phyloP scores from a whole-genome alignment of 2,329 filamentous ascomycete species.

The Pyricularia grisea region DNA sequence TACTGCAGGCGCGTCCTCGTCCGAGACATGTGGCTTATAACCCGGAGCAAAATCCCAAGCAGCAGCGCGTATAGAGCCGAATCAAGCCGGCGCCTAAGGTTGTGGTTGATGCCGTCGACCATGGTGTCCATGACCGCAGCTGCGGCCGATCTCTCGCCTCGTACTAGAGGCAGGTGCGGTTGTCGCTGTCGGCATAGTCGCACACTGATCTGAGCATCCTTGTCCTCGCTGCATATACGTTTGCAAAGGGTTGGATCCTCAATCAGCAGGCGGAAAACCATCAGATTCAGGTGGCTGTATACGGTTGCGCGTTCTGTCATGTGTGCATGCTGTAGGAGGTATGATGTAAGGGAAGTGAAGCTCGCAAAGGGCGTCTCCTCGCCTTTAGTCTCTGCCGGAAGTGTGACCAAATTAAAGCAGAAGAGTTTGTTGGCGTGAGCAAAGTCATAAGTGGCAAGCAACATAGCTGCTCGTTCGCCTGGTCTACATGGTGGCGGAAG shows the following conservation, averaged over 20 bases:
- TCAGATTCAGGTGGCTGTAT: slow-evolving; percentile 78
- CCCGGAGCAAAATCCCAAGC: slow-evolving; percentile 70
- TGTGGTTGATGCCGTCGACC: slow-evolving; percentile 89
- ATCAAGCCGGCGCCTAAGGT: slow-evolving; percentile 77
- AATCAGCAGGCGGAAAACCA: slow-evolving; percentile 76
- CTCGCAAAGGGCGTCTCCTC: slow-evolving; percentile 67
- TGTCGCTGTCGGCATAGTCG: slow-evolving; percentile 84
- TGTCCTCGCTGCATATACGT: slow-evolving; percentile 69
- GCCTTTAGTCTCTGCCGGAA: slow-evolving; percentile 47
- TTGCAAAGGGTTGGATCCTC: slow-evolving; percentile 80
- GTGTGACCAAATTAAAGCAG: slow-evolving; percentile 69
- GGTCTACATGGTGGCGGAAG: slow-evolving; percentile 44
- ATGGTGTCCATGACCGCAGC: slow-evolving; percentile 76
- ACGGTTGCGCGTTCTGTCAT: slow-evolving; percentile 67
- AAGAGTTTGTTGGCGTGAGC: slow-evolving; percentile 92
- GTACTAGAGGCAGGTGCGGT: slow-evolving; percentile 70
- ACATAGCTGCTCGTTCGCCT: slow-evolving; percentile 64
- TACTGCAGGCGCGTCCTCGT: slow-evolving; percentile 74
- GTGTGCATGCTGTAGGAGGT: slow-evolving; percentile 88
- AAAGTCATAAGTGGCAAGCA: slow-evolving; percentile 89
- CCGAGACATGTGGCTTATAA: slow-evolving; percentile 76
- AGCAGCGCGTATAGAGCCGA: slow-evolving; percentile 75
- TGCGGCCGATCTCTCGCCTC: slow-evolving; percentile 63
- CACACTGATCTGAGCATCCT: slow-evolving; percentile 60
- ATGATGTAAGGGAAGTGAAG: slow-evolving; percentile 83